Percentiles rank a stretch among this genome's conserved stretches.
These are phyloP conservation scores for Chalciporus pseudorubinellus DNA, from an alignment of 768 basidiomycete species.

Conservation along the genomic window DNA sequence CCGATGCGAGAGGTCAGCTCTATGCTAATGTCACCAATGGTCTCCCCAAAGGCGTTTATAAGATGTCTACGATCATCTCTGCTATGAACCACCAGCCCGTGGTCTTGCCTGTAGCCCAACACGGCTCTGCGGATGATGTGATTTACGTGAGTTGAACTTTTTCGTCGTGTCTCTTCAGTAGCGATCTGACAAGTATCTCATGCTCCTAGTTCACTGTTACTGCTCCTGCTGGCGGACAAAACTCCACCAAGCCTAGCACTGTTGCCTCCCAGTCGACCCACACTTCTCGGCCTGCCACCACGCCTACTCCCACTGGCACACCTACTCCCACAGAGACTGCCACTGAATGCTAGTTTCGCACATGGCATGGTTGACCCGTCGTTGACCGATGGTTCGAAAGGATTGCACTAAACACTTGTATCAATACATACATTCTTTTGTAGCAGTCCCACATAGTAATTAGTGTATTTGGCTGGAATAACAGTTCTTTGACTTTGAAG, in stretches of 20 bases:
- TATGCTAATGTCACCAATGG: constrained; percentile 50
- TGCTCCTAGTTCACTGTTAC: constrained; percentile 27
- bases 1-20: constrained; percentile 45
- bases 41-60: constrained; percentile 52
- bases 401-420: constrained; percentile 10
- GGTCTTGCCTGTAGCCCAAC: constrained; percentile 37
- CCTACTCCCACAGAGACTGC: background rate
- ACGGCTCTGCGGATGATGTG: constrained; percentile 40
- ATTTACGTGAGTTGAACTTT: constrained; percentile 35
- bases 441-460: background rate
- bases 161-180: background rate
- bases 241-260: constrained; percentile 6
- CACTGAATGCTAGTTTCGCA: constrained; percentile 2
- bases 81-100: constrained; percentile 48
- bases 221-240: constrained; percentile 1
- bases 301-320: background rate
- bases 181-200: constrained; percentile 1
- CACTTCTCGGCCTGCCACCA: background rate
- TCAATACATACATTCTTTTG: constrained; percentile 4
- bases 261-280: constrained; percentile 1
- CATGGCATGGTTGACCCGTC: background rate
- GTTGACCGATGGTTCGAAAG: constrained; percentile 13
- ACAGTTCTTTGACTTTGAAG: background rate
- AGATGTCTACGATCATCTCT: constrained; percentile 42
- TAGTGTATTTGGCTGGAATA: background rate